Evolutionary conservation across 2,329 filamentous ascomycete genomes (phyloP).

Genomic region (Aspergillus calidoustus): DNA sequence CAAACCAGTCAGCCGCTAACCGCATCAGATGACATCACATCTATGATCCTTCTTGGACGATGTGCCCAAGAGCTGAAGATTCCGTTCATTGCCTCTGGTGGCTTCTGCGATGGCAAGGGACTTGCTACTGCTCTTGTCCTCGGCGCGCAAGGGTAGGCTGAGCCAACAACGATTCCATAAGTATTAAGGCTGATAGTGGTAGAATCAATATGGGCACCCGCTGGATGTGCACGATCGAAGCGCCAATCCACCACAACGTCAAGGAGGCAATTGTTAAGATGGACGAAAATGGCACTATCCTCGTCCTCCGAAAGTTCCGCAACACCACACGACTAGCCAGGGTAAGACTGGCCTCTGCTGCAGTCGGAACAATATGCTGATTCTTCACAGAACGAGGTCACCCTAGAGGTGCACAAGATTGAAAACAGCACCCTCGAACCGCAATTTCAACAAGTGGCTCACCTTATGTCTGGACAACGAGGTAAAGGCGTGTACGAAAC

Average conservation of each 20-base stretch:
- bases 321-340: conserved; percentile 14
- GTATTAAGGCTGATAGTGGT: not conserved
- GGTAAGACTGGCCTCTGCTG: not conserved
- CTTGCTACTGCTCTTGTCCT: conserved; percentile 88
- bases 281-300: conserved; percentile 85
- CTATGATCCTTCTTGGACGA: conserved; percentile 70
- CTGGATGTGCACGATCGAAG: conserved; percentile 94
- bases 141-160: conserved; percentile 74
- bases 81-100: conserved; percentile 93
- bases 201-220: conserved; percentile 93
- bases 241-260: conserved; percentile 88
- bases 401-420: conserved; percentile 14
- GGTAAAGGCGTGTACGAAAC: conserved; percentile 15
- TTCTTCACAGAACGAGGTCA: conserved; percentile 11
- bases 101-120: conserved; percentile 91
- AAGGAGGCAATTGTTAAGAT: conserved; percentile 89
- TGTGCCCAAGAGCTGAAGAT: conserved; percentile 83
- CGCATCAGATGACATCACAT: conserved; percentile 50
- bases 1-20: not conserved
- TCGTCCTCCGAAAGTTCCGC: conserved; percentile 62
- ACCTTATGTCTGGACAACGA: conserved; percentile 14
- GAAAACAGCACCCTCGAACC: conserved; percentile 14
- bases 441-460: conserved; percentile 13
- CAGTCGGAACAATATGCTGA: not conserved
- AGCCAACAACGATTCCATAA: not conserved